Conservation (phyloP, 768 basidiomycete genomes). For the Phylloporus rhodoxanthus region DNA sequence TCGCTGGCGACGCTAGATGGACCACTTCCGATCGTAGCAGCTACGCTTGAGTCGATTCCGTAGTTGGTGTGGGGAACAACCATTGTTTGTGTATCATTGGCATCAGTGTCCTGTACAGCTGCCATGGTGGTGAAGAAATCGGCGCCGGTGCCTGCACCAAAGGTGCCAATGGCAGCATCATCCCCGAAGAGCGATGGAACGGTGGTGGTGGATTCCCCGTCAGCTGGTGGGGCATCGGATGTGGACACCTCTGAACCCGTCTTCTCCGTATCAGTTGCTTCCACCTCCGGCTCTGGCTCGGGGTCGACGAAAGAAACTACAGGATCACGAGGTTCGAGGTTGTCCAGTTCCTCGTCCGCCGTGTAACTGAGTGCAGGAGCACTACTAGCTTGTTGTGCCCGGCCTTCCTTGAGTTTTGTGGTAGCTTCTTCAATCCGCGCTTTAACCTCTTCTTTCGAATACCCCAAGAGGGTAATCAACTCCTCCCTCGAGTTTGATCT, state of each 20-base stretch:
- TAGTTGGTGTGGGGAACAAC: slow-evolving; percentile 76
- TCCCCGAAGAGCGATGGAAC: slow-evolving; percentile 87
- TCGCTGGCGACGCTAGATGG: slow-evolving; percentile 69
- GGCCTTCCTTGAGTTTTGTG: slow-evolving; percentile 56
- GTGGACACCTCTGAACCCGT: slow-evolving; percentile 64
- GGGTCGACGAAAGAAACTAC: slow-evolving; percentile 85
- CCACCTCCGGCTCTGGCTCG: slow-evolving; percentile 28
- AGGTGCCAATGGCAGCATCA: slow-evolving; percentile 54
- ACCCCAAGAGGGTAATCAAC: slow-evolving; percentile 83
- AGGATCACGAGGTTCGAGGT: slow-evolving; percentile 55
- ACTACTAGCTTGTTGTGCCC: slow-evolving; percentile 18
- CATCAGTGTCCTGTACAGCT: slow-evolving; percentile 40
- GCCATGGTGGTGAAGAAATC: slow-evolving; percentile 90
- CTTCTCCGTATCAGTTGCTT: slow-evolving; percentile 30
- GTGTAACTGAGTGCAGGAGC: slow-evolving; percentile 29
- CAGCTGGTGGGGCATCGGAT: slow-evolving; percentile 60
- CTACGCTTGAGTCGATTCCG: slow-evolving; percentile 81
- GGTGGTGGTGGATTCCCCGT: slow-evolving; percentile 77
- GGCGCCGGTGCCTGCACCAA: slow-evolving; percentile 47
- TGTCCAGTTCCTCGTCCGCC: slow-evolving; percentile 37
- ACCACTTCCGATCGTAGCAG: slow-evolving; percentile 90
- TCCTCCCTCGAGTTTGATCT: slow-evolving; percentile 85
- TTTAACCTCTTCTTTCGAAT: slow-evolving; percentile 83
- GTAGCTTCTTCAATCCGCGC: slow-evolving; percentile 77
- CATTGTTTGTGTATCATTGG: slow-evolving; percentile 34